Base-by-base conservation (phyloP, 2,329 filamentous ascomycete genomes). In the Dryadomyces sulphureus region DNA sequence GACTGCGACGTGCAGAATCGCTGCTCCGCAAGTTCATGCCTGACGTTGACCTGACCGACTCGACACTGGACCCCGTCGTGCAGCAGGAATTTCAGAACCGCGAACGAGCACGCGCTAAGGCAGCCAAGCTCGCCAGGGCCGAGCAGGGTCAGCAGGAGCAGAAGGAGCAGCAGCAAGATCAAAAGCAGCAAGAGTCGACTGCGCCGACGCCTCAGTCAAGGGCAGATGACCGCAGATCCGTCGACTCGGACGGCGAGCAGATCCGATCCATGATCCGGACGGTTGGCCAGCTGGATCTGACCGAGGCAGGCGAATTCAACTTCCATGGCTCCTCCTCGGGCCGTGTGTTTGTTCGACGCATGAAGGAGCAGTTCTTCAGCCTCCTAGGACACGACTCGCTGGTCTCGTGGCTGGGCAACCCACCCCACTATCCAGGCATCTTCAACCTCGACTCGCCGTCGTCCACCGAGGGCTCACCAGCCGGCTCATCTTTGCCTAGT, bases 261-360 rank as follows among this genome's bases (percentile, higher is more conserved):
- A 69, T 98, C 22, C 81, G 90, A 58, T 94, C 89, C 24, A 96
- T 98, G 90, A 88, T 96, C 48, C 84, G 90, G 58, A 85, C 85
- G 38, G 87, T 90, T 3, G 92, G 90, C 32, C 84, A 89, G 59
- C 72, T 98, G 17, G 90, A 96, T 56, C 72, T 96, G 30, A 88
- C 94, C 55, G 90, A 96, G 54, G 79, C 81, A 55, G 90, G 90
- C 38, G 79, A 92, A 55, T 94, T 88, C 79, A 89, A 96, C 62
- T 98, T 94, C 56, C 87, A 94, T 58, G 92, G 92, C 41, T 84
- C 85, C 52, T 95, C 90, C 0, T 96, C 92, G 0, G 89, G 90
- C 3, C 75, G 89, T 38, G 86, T 90, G 51, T 98, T 95, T 60
- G 73, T 95, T 54, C 77, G 79, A 52, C 79, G 85, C 46, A 81